Percentiles rank a stretch among this genome's conserved stretches.
phyloP scores from a whole-genome alignment of 108 stramenopile species.

The Stephanodiscus minutulus region DNA sequence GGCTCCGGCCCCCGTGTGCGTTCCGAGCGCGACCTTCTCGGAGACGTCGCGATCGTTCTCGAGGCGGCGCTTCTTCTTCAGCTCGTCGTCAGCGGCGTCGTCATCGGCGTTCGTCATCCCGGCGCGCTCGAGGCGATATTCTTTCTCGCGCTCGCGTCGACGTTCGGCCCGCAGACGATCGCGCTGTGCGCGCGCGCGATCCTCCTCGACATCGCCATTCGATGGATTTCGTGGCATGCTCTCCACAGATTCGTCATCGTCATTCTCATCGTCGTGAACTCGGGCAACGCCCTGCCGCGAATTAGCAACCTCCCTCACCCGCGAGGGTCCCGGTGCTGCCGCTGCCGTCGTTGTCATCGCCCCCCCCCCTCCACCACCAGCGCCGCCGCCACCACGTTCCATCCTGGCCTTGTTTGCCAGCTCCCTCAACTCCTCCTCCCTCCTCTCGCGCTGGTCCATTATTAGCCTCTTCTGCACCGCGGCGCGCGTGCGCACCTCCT shows the following conservation, averaged over 20 bases:
- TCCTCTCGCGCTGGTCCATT: conserved; percentile 81
- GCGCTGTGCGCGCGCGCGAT: conserved; percentile 83
- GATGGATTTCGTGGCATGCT: background rate
- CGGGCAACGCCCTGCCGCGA: conserved; percentile 68
- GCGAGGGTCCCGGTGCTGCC: conserved; percentile 35
- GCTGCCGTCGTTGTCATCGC: conserved; percentile 17
- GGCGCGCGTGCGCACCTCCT: conserved; percentile 92
- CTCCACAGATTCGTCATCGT: conserved; percentile 41
- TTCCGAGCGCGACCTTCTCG: conserved; percentile 97
- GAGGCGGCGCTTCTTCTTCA: conserved; percentile 82
- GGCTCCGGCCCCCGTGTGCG: conserved; percentile 86
- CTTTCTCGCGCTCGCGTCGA: conserved; percentile 92
- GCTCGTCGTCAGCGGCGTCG: conserved; percentile 48
- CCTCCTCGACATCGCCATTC: conserved; percentile 35
- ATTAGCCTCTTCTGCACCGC: conserved; percentile 89
- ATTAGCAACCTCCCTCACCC: conserved; percentile 21
- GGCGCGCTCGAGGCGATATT: conserved; percentile 89
- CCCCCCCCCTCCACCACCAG: conserved; percentile 7
- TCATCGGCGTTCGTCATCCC: conserved; percentile 49
- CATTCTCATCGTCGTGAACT: conserved; percentile 60
- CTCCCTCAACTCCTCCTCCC: conserved; percentile 93
- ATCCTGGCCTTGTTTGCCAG: conserved; percentile 90
- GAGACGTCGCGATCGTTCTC: conserved; percentile 96
- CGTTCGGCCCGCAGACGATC: conserved; percentile 92
- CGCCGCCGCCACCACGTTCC: conserved; percentile 67